Percentiles rank a stretch among this genome's conserved stretches.
These are phyloP conservation scores for Chimonanthus praecox DNA, from an alignment of 164 flowering plant genomes.

Conservation along the genomic window DNA sequence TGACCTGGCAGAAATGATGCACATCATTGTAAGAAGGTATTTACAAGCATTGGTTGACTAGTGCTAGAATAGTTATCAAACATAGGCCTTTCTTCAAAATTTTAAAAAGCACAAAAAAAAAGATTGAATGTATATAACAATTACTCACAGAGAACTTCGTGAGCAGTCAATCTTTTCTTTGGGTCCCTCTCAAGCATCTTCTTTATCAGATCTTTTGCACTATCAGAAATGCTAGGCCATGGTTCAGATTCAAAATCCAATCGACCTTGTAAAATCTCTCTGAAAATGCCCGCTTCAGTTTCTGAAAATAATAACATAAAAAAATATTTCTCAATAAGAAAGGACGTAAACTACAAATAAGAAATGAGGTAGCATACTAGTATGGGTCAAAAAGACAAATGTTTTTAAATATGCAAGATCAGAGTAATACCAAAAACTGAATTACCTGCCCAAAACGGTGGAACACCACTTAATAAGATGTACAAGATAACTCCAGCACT, in stretches of 20 bases:
- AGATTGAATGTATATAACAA: slow-evolving; percentile 7
- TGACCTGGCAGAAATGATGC: slow-evolving; percentile 46
- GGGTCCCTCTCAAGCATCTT: slow-evolving; percentile 84
- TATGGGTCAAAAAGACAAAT: neutral
- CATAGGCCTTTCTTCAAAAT: neutral
- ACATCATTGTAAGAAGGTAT: slow-evolving; percentile 7
- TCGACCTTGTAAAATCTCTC: slow-evolving; percentile 69
- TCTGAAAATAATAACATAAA: slow-evolving; percentile 37
- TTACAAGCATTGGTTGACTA: neutral
- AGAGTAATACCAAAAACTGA: neutral
- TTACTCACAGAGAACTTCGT: slow-evolving; percentile 77
- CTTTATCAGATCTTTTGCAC: slow-evolving; percentile 72
- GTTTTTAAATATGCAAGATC: neutral
- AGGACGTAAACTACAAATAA: neutral
- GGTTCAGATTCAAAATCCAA: slow-evolving; percentile 83
- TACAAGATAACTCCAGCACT: slow-evolving; percentile 86
- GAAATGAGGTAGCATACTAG: neutral
- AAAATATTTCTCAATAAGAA: neutral
- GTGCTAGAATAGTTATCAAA: neutral
- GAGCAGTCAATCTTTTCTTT: slow-evolving; percentile 59
- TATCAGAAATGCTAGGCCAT: slow-evolving; percentile 85
- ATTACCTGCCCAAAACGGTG: slow-evolving; percentile 84
- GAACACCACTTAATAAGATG: slow-evolving; percentile 72
- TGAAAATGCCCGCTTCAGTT: slow-evolving; percentile 82
- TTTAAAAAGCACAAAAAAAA: neutral